Base-by-base conservation (phyloP, 2,329 filamentous ascomycete genomes). In the Monilinia aucupariae region DNA sequence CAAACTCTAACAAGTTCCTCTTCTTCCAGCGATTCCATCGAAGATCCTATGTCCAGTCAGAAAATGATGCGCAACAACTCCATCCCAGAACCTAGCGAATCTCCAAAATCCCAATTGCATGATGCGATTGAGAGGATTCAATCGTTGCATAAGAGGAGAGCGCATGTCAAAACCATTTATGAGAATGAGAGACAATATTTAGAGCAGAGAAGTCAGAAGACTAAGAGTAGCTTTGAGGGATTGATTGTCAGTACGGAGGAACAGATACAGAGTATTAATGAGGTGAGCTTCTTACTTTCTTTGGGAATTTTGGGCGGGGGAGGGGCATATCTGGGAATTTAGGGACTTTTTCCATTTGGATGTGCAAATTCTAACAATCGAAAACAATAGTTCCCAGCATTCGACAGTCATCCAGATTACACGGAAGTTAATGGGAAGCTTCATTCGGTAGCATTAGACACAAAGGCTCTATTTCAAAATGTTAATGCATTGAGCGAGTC, bases 231-330 rank as follows among this genome's bases (percentile, higher is more conserved):
- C 49, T 59, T 63, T 51, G 61, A 63, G 48, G 61, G 54, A 0
- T 63, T 63, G 54, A 63, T 63, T 39, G 53, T 63, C 48, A 51
- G 45, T 48, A 63, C 61, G 4, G 63, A 62, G 52, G 63, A 64
- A 39, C 63, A 64, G 39, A 64, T 64, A 34, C 63, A 64, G 20
- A 62, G 53, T 50, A 63, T 63, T 27, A 63, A 59, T 47, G 61
- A 63, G 54, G 61, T 63, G 15, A 27, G 61, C 17, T 34, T 22
- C 15, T 43, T 22, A 20, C 17, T 10, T 49, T 49, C 22, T 37
- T 39, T 15, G 37, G 37, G 12, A 1, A 8, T 50, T 41, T 20
- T 15, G 20, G 8, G 15, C 37, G 34, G 13, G 20, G 3, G n/a
- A 34, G 27, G 13, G 22, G 17, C n/a, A n/a, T 17, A 15, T 0